These are phyloP conservation scores for Endothia cerciana DNA, from an alignment of 2,329 filamentous ascomycete genomes.

Conservation along the genomic window DNA sequence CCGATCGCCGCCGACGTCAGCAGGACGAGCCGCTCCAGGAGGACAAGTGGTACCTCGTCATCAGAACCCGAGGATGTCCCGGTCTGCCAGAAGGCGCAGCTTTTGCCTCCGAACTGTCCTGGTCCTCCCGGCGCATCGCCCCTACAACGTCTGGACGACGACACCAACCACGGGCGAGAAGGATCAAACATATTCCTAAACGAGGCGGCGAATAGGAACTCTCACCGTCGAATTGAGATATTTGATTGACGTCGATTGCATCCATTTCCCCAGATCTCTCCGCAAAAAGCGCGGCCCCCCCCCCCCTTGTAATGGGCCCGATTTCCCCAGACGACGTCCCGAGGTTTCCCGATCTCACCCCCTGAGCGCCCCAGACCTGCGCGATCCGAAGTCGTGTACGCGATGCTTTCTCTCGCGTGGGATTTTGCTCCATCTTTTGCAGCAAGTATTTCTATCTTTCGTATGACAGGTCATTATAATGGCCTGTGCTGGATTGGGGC, in stretches of 20 bases:
- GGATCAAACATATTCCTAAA: constrained; percentile 1
- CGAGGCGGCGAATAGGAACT: constrained; percentile 7
- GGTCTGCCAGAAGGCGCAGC: constrained; percentile 1
- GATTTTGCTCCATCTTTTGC: not conserved
- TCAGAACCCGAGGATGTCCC: not conserved
- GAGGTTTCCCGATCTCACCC: constrained; percentile 26
- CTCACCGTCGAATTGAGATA: constrained; percentile 13
- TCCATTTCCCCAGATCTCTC: constrained; percentile 30
- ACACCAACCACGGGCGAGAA: constrained; percentile 12
- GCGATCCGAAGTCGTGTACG: constrained; percentile 11
- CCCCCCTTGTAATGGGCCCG: constrained; percentile 20
- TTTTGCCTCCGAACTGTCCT: not conserved
- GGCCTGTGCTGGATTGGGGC: not conserved
- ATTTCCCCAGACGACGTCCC: constrained; percentile 27
- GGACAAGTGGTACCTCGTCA: too few relatives aligned
- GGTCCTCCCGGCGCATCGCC: not conserved
- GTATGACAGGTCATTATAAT: not conserved
- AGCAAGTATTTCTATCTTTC: not conserved
- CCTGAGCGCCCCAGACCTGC: constrained; percentile 2
- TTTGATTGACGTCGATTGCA: constrained; percentile 24
- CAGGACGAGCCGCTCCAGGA: not conserved
- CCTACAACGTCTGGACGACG: not conserved
- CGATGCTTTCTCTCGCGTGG: not conserved
- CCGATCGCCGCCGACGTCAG: constrained; percentile 26
- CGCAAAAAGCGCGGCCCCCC: constrained; percentile 26